Evolutionary conservation across 495 filamentous ascomycete species (phyloP).

Genomic region (Daldinia decipiens): DNA sequence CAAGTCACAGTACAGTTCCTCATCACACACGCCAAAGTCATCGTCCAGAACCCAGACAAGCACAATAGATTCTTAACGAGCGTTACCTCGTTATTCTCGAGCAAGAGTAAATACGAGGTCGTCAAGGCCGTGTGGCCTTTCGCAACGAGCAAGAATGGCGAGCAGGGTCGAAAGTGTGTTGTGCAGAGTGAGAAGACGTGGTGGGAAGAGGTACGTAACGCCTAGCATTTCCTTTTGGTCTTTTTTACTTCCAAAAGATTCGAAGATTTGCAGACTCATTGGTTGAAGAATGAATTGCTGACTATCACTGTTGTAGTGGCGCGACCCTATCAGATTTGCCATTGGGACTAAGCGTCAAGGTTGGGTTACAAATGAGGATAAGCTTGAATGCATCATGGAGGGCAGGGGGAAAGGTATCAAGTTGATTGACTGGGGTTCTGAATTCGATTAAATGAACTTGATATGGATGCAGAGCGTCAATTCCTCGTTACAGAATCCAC

Average conservation of each 20-base stretch:
- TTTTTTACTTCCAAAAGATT: background rate
- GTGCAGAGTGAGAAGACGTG: conserved; percentile 64
- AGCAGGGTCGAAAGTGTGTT: conserved; percentile 52
- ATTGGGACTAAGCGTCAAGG: conserved; percentile 57
- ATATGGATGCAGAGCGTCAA: background rate
- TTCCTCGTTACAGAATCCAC: background rate
- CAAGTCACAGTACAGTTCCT: conserved; percentile 61
- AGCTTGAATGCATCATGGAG: conserved; percentile 61
- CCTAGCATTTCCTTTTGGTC: background rate
- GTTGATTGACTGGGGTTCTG: conserved; percentile 56
- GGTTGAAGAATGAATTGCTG: background rate
- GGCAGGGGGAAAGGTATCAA: conserved; percentile 46
- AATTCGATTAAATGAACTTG: conserved; percentile 12
- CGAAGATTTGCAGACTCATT: background rate
- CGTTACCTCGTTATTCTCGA: conserved; percentile 53
- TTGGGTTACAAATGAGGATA: conserved; percentile 64
- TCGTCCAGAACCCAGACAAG: conserved; percentile 58
- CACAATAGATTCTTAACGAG: conserved; percentile 56
- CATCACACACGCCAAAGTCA: conserved; percentile 59
- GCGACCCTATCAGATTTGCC: conserved; percentile 54
- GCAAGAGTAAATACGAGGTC: conserved; percentile 61
- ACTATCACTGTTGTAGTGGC: conserved; percentile 46
- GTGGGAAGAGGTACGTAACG: conserved; percentile 54
- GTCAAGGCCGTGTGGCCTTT: conserved; percentile 62
- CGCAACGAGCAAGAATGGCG: conserved; percentile 53